Evolutionary conservation across 305 asterid species (phyloP).

Genomic region (Fraxinus xanthoxyloides): DNA sequence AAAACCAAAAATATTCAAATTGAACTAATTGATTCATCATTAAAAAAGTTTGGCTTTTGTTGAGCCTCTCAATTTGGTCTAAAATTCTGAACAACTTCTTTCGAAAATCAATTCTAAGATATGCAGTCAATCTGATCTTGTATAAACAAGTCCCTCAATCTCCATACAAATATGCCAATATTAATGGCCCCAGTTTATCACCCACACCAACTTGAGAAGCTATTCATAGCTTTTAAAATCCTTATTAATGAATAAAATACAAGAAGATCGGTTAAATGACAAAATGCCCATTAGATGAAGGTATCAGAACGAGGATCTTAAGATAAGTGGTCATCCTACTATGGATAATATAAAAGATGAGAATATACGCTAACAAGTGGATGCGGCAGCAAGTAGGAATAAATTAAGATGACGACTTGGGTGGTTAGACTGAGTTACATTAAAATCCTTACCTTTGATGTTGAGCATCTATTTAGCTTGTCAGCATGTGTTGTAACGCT

Average conservation of each 20-base stretch:
- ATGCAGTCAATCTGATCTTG: neutral
- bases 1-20: neutral
- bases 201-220: neutral
- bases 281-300: neutral
- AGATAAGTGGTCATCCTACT: neutral
- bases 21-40: neutral
- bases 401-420: neutral
- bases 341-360: neutral
- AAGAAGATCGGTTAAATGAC: neutral
- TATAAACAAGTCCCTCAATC: neutral
- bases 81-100: neutral
- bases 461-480: conserved; percentile 68
- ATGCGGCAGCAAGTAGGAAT: neutral
- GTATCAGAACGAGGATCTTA: neutral
- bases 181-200: neutral
- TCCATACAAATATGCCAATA: neutral
- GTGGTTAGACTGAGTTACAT: neutral
- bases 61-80: neutral
- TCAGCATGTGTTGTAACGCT: conserved; percentile 81
- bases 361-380: neutral
- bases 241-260: neutral
- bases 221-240: neutral
- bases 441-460: conserved; percentile 57
- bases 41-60: neutral
- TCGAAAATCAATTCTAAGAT: neutral